Evolutionary conservation across 768 basidiomycete species (phyloP).

Genomic region (Podaxis mareebaensis): DNA sequence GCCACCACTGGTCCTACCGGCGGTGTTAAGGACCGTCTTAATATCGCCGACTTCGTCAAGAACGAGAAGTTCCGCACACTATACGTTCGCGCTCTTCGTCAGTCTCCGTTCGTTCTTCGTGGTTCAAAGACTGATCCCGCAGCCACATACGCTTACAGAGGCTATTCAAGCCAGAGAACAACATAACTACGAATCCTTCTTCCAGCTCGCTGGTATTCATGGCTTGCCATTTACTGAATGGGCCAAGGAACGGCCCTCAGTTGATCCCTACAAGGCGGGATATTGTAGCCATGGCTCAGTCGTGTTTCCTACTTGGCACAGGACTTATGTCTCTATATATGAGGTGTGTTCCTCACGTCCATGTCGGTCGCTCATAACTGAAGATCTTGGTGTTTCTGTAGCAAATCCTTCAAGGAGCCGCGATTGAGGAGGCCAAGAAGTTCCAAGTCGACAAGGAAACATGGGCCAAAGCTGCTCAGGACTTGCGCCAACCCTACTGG

Average conservation of each 20-base stretch:
- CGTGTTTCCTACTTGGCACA: slow-evolving; percentile 58
- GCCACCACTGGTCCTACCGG: not conserved
- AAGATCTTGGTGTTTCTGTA: slow-evolving; percentile 21
- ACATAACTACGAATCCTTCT: slow-evolving; percentile 35
- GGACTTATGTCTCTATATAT: slow-evolving; percentile 49
- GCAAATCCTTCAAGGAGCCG: slow-evolving; percentile 48
- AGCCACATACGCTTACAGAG: slow-evolving; percentile 20
- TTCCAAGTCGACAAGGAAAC: slow-evolving; percentile 33
- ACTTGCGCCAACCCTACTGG: slow-evolving; percentile 48
- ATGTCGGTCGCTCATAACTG: not conserved
- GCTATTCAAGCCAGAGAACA: slow-evolving; percentile 32
- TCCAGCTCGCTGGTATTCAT: slow-evolving; percentile 51
- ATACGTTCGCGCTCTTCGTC: slow-evolving; percentile 45
- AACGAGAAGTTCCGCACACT: slow-evolving; percentile 48
- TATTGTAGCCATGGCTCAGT: slow-evolving; percentile 55
- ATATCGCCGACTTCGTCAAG: slow-evolving; percentile 44
- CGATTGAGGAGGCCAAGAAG: slow-evolving; percentile 37
- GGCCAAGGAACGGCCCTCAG: slow-evolving; percentile 32
- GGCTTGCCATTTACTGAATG: slow-evolving; percentile 48
- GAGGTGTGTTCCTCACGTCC: slow-evolving; percentile 37
- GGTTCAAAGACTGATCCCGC: not conserved
- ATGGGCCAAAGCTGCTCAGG: slow-evolving; percentile 34
- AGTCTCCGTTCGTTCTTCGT: not conserved
- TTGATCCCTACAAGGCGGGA: slow-evolving; percentile 32
- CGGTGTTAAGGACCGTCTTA: slow-evolving; percentile 32